Evolutionary conservation across 2,329 filamentous ascomycete species (phyloP), one percentile per base, ranked within the genome.

Genomic region (Paecilomyces sp.): DNA sequence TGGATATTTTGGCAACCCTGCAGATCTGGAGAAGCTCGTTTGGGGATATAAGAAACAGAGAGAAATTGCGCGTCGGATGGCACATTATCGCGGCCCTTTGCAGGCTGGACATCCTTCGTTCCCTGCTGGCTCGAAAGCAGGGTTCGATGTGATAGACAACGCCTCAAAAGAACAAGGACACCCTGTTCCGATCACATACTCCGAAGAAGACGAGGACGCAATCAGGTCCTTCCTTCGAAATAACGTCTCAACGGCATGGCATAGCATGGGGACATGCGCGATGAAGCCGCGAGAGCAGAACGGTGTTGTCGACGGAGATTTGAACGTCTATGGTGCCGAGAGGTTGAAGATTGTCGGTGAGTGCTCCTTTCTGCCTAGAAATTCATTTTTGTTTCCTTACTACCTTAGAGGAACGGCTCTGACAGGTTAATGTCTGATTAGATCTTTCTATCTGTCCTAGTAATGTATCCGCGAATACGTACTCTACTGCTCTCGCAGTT

Each of bases 41-140:
- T 88, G 85, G 85, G 80, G 76, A 0, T 89, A 89, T 75, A 89
- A 89, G 71, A 83, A 81, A 65, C 77, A 79, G n/a, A 83, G 87
- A 2, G 85, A 87, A 69, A 80, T 88, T 57, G 74, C 79, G 24
- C 81, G 85, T 2, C 81, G 84, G 13, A 81, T 83, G 66, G 70
- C 77, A 1, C 75, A 79, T 60, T 86, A 81, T 71, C 71, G 71
- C 9, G 77, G 77, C 30, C 74, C 77, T 61, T 59, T 79, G n/a
- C 68, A 66, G 1, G 65, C 62, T 15, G 67, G 65, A 5, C 76
- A 79, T 58, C 77, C 77, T 8, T 57, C 61, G 3, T 78, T 77
- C 60, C 65, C 75, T 13, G 65, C 67, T 5, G 71, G 67, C n/a
- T 74, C 71, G 56, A 85, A 85, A 76, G 83, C 66, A 77, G 57